Evolutionary conservation across 139 green algal genomes (phyloP).

Genomic region (Bryopsis sp.): DNA sequence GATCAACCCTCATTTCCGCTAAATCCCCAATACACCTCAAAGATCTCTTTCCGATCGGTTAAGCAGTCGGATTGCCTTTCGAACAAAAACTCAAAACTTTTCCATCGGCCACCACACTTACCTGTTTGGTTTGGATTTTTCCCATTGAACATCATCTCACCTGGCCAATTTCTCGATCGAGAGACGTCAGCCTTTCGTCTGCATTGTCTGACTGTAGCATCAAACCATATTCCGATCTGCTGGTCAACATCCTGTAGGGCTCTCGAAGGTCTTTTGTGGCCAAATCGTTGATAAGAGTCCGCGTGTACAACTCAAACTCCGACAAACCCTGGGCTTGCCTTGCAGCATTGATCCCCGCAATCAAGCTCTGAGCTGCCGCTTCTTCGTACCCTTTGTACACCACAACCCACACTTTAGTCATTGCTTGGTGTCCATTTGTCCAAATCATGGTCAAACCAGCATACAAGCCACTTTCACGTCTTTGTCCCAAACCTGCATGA

Average conservation of each 20-base stretch:
- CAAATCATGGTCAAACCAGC: too few species aligned
- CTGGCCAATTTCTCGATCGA: slow-evolving; percentile 76
- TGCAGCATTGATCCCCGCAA: slow-evolving; percentile 88
- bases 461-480: too few species aligned
- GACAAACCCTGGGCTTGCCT: slow-evolving; percentile 40
- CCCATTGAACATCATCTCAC: slow-evolving; percentile 73
- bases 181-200: slow-evolving; percentile 79
- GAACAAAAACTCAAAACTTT: too few species aligned
- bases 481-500: too few species aligned
- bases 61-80: too few species aligned
- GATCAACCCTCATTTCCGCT: too few species aligned
- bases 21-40: too few species aligned
- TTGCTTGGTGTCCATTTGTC: too few species aligned
- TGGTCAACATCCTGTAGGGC: slow-evolving; percentile 95
- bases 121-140: slow-evolving; percentile 45
- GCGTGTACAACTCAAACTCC: slow-evolving; percentile 63
- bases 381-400: too few species aligned
- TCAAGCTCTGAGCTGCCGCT: slow-evolving; percentile 81
- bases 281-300: slow-evolving; percentile 93
- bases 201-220: slow-evolving; percentile 91
- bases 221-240: slow-evolving; percentile 86
- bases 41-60: too few species aligned
- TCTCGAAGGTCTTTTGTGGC: slow-evolving; percentile 93
- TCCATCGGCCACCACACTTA: neutral
- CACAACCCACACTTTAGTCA: too few species aligned